phyloP scores from a whole-genome alignment of 129 eudicot genomes.

The Ambrosia trifida region DNA sequence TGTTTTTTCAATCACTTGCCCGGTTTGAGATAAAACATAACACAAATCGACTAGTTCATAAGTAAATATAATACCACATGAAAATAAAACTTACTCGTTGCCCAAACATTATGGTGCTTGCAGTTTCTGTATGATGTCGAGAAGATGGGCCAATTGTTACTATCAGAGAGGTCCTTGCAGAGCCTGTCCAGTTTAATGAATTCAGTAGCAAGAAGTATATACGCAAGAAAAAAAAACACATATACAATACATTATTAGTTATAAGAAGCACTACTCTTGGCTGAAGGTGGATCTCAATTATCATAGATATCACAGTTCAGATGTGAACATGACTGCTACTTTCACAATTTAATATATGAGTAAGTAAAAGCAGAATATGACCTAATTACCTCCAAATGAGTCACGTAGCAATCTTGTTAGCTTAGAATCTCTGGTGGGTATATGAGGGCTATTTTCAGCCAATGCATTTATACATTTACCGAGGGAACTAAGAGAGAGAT shows the following conservation, averaged over 20 bases:
- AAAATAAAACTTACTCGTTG: slow-evolving; percentile 67
- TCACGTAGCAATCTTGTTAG: slow-evolving; percentile 94
- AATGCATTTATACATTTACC: slow-evolving; percentile 97
- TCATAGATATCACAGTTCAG: background rate
- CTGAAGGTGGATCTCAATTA: slow-evolving; percentile 2
- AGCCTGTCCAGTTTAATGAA: slow-evolving; percentile 55
- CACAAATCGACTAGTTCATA: background rate
- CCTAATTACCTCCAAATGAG: slow-evolving; percentile 89
- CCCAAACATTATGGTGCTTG: slow-evolving; percentile 95
- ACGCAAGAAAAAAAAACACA: slow-evolving; percentile 6
- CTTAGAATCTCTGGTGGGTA: slow-evolving; percentile 95
- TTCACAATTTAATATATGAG: slow-evolving; percentile 21
- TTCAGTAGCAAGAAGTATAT: slow-evolving; percentile 21
- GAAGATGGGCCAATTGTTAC: slow-evolving; percentile 89
- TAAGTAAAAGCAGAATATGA: slow-evolving; percentile 19
- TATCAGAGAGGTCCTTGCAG: slow-evolving; percentile 93
- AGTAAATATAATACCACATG: slow-evolving; percentile 22
- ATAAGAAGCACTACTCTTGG: background rate
- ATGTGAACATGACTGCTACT: slow-evolving; percentile 7
- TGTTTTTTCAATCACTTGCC: background rate
- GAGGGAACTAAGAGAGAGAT: slow-evolving; percentile 90
- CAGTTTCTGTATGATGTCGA: slow-evolving; percentile 82
- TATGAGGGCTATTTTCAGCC: slow-evolving; percentile 95
- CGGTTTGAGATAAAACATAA: background rate
- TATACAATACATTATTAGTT: background rate